Evolutionary conservation across 306 rosid genomes (phyloP).

Genomic region (Quillaja saponaria): DNA sequence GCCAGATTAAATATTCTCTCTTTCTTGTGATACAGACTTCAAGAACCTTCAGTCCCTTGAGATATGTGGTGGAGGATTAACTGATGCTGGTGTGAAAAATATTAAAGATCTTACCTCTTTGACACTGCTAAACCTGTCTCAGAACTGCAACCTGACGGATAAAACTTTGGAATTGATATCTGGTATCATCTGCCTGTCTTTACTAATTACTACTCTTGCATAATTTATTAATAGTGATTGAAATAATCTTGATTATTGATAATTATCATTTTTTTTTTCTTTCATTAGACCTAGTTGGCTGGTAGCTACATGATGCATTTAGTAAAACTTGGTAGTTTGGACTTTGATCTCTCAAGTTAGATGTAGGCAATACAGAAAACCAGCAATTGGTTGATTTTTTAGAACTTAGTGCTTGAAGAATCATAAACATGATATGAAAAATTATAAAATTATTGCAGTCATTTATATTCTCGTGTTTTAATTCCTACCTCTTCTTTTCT

Average conservation of each 20-base stretch:
- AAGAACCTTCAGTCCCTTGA: conserved; percentile 88
- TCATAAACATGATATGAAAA: conserved; percentile 3
- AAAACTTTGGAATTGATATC: conserved; percentile 84
- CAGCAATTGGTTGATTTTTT: conserved; percentile 13
- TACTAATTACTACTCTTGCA: conserved; percentile 11
- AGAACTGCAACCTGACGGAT: conserved; percentile 85
- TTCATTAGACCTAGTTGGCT: conserved; percentile 9
- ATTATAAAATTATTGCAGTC: no score
- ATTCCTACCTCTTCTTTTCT: conserved; percentile 10
- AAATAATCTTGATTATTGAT: no score
- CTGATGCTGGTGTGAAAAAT: conserved; percentile 84
- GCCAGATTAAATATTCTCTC: conserved; percentile 13
- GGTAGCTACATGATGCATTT: conserved; percentile 13
- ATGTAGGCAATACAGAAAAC: neutral
- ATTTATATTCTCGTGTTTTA: neutral
- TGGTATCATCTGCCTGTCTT: conserved; percentile 50
- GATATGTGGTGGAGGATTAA: conserved; percentile 92
- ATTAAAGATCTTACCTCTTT: conserved; percentile 78
- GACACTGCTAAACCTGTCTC: conserved; percentile 85
- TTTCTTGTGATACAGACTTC: conserved; percentile 54
- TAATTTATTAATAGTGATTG: neutral
- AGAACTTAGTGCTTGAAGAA: neutral
- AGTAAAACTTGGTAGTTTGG: conserved; percentile 7
- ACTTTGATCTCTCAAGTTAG: no score
- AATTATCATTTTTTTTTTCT: neutral